Evolutionary conservation across 192 early-diverging fungal genomes (phyloP), one percentile per base, ranked within the genome.

Genomic region (Coemansia sp.): DNA sequence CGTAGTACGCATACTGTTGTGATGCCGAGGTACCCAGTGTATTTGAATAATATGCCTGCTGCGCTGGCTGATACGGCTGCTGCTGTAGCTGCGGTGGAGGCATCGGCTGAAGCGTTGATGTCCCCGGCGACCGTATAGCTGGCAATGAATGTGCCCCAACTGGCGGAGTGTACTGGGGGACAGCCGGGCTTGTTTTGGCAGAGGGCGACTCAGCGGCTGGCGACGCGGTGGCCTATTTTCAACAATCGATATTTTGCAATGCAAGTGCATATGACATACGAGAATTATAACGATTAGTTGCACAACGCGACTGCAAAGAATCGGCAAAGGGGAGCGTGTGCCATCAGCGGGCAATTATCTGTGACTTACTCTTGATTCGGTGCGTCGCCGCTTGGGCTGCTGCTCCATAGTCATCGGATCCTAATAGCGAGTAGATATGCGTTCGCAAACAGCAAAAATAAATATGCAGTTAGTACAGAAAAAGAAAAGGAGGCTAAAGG

Each of bases 321-420:
- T 34, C 31, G 31, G 31, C 31, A 34, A 34, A 34, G 31, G 7
- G 7, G 31, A 34, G 31, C 7, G 6, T 6, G 31, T 8, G 31
- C 31, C 31, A 34, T 34, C 31, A 34, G 31, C 31, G 31, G 31
- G 31, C 8, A 34, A 34, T 8, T 34, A 8, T 34, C 8, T 34
- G 31, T 34, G 31, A 66, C 74, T 52, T 77, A 77, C 74, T 64
- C 58, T 67, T 9, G 74, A 77, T 38, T 71, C 74, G 52, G 74
- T 77, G 66, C 74, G 74, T 71, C 69, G 74, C 69, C 74, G 74
- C 54, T 77, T 77, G 57, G 74, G 61, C 66, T 77, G 68, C 53
- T 71, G 74, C 66, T 77, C 74, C 37, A 57, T 59, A 42, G 60
- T 64, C 74, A 77, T 77, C 64, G 65, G 61, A 53, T 71, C 69